Evolutionary conservation across 805 yeast genomes (phyloP).

Genomic region (Sugiyamaella smithiae): DNA sequence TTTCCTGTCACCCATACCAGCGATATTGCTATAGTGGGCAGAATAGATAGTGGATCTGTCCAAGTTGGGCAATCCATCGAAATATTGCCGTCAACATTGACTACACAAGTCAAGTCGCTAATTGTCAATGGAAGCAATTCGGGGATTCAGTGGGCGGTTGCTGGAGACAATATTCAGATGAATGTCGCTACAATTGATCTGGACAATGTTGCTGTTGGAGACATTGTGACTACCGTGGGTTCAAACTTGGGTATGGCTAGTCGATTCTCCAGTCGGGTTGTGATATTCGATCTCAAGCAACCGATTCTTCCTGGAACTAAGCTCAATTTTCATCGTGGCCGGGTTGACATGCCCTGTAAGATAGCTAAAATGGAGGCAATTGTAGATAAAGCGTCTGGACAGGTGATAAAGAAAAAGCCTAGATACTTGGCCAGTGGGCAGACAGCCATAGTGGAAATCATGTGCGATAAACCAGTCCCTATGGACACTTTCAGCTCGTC

Average conservation of each 20-base stretch:
- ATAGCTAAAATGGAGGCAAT: conserved; percentile 46
- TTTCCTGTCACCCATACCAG: conserved; percentile 47
- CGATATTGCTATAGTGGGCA: conserved; percentile 57
- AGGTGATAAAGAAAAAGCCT: conserved; percentile 40
- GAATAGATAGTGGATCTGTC: conserved; percentile 63
- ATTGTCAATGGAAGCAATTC: conserved; percentile 9
- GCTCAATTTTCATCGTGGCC: conserved; percentile 72
- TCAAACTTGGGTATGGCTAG: conserved; percentile 47
- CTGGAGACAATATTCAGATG: conserved; percentile 55
- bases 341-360: conserved; percentile 67
- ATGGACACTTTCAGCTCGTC: conserved; percentile 48
- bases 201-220: conserved; percentile 60
- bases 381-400: conserved; percentile 34
- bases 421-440: conserved; percentile 62
- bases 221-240: conserved; percentile 54
- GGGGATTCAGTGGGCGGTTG: conserved; percentile 39
- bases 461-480: conserved; percentile 50
- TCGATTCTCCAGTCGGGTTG: conserved; percentile 53
- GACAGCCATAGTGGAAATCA: conserved; percentile 56
- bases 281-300: conserved; percentile 61
- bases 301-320: conserved; percentile 82
- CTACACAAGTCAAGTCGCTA: conserved; percentile 27
- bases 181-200: conserved; percentile 37
- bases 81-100: conserved; percentile 48
- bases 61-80: conserved; percentile 68